These are phyloP conservation scores for Podila epigama DNA, from an alignment of 192 early-diverging fungal species.

Conservation along the genomic window DNA sequence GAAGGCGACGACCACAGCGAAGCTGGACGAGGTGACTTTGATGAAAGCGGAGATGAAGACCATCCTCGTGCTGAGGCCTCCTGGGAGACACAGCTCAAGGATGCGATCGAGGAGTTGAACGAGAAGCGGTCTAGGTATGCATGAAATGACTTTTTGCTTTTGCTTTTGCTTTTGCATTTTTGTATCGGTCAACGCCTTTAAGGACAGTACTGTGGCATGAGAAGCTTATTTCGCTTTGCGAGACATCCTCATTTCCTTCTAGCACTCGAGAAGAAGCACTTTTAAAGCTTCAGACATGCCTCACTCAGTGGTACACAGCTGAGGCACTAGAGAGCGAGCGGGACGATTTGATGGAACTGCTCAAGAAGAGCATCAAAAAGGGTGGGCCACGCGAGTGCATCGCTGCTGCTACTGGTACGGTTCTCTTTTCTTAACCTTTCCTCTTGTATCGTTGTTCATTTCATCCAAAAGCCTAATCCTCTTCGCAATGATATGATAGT, in stretches of 20 bases:
- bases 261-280: conserved; percentile 68
- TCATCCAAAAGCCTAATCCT: not conserved
- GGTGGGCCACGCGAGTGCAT: conserved; percentile 47
- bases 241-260: not conserved
- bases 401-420: conserved; percentile 51
- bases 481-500: conserved; percentile 19
- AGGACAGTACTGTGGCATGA: no score
- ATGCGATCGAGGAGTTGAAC: conserved; percentile 58
- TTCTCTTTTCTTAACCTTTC: not conserved
- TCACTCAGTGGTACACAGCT: conserved; percentile 63
- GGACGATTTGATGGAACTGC: conserved; percentile 60
- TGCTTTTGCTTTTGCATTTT: no score
- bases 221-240: no score
- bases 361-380: conserved; percentile 62
- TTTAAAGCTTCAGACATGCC: conserved; percentile 49
- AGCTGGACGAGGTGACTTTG: conserved; percentile 9
- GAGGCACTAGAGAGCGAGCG: conserved; percentile 57
- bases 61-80: conserved; percentile 12
- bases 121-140: conserved; percentile 61
- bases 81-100: conserved; percentile 56
- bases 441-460: not conserved
- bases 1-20: conserved; percentile 29
- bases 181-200: no score
- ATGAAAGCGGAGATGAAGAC: conserved; percentile 15
- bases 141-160: no score